phyloP scores from a whole-genome alignment of 2,329 filamentous ascomycete species.

The Taxawa tesnikishii region DNA sequence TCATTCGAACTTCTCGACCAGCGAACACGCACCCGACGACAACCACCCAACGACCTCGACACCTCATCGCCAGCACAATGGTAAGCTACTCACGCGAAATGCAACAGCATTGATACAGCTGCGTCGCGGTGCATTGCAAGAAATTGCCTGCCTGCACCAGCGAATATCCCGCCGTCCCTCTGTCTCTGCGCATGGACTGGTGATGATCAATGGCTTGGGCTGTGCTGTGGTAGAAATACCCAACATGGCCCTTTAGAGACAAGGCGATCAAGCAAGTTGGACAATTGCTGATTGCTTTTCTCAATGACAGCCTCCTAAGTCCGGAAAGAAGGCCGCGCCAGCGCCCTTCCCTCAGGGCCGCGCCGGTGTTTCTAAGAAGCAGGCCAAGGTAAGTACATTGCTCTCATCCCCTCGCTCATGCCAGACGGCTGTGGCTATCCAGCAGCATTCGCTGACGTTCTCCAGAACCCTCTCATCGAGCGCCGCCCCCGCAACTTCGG shows the following conservation, averaged over 20 bases:
- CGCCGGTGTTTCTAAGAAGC: constrained; percentile 81
- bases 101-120: constrained; percentile 3
- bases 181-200: constrained; percentile 5
- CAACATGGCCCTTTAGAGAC: constrained; percentile 64
- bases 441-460: constrained; percentile 5
- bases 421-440: no score
- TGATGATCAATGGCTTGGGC: constrained; percentile 38
- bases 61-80: constrained; percentile 7
- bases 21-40: constrained; percentile 1
- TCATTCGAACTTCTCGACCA: background rate
- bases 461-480: constrained; percentile 97
- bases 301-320: constrained; percentile 99
- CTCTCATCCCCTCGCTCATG: background rate
- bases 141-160: background rate
- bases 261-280: constrained; percentile 74
- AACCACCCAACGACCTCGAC: constrained; percentile 6
- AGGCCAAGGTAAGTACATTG: constrained; percentile 67
- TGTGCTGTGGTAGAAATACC: constrained; percentile 42
- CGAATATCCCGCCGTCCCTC: constrained; percentile 1
- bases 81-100: constrained; percentile 5
- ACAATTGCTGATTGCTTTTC: constrained; percentile 92
- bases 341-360: constrained; percentile 94
- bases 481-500: constrained; percentile 95
- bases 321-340: constrained; percentile 93
- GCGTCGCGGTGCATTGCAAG: constrained; percentile 6